These are phyloP conservation scores for Mrakia frigida DNA, from an alignment of 768 basidiomycete genomes.

Conservation along the genomic window DNA sequence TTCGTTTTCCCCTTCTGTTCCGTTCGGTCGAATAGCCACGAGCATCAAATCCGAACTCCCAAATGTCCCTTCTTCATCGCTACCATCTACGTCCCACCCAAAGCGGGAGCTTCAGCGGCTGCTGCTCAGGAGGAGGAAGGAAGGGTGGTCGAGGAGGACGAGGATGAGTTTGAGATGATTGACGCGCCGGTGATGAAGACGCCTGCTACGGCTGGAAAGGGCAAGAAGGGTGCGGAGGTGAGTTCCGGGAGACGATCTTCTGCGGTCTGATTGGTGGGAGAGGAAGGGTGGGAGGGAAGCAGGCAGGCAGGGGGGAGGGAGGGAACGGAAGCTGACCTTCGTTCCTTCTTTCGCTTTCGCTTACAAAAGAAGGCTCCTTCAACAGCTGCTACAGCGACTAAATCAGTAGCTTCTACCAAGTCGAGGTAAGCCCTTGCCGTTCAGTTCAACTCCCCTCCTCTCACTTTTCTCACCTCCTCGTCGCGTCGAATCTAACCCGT, in stretches of 20 bases:
- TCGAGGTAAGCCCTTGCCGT: neutral
- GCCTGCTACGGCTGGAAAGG: conserved; percentile 1
- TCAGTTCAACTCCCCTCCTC: neutral
- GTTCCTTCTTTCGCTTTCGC: neutral
- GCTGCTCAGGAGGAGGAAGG: conserved; percentile 2
- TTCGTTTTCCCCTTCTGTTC: neutral
- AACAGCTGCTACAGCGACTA: conserved; percentile 7
- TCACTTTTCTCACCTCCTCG: neutral
- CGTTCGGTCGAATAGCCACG: neutral
- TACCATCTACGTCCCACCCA: neutral
- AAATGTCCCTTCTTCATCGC: conserved; percentile 26
- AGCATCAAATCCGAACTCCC: conserved; percentile 19
- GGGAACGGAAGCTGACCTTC: neutral
- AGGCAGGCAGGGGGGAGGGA: no score
- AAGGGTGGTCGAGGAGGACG: neutral
- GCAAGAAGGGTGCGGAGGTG: neutral
- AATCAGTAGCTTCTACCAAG: conserved; percentile 11
- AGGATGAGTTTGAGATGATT: conserved; percentile 27
- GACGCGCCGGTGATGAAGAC: conserved; percentile 23
- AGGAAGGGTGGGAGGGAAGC: neutral
- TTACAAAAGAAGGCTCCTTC: conserved; percentile 13
- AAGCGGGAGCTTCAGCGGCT: neutral
- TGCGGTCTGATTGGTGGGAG: neutral
- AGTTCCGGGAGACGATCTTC: neutral
- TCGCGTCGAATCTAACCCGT: no score